Evolutionary conservation across 805 yeast genomes (phyloP).

Genomic region (Suhomyces prunicola): DNA sequence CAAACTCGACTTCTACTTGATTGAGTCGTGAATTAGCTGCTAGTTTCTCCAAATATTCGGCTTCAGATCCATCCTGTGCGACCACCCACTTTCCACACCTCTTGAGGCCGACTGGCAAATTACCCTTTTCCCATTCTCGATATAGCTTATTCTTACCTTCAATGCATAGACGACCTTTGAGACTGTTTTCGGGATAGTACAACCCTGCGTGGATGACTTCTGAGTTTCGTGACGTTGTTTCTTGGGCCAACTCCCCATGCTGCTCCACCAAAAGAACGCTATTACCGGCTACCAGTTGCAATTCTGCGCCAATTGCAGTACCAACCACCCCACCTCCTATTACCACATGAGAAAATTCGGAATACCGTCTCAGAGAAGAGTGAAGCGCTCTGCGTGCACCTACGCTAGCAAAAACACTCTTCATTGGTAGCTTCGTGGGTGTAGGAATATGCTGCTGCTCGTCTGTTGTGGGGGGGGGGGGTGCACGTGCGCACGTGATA

Average conservation of each 20-base stretch:
- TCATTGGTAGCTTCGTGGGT: not conserved
- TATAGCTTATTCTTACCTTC: conserved; percentile 72
- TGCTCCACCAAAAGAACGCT: conserved; percentile 68
- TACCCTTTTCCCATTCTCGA: conserved; percentile 36
- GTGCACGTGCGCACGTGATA: not conserved
- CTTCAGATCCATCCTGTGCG: conserved; percentile 70
- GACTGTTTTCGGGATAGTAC: conserved; percentile 67
- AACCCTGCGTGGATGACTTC: conserved; percentile 93
- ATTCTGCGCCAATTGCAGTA: conserved; percentile 71
- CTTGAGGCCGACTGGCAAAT: conserved; percentile 45
- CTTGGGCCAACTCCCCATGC: conserved; percentile 63
- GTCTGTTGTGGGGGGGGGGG: not conserved
- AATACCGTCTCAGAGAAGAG: not conserved
- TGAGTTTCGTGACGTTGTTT: conserved; percentile 85
- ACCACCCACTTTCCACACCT: conserved; percentile 85
- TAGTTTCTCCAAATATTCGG: conserved; percentile 54
- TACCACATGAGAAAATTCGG: conserved; percentile 66
- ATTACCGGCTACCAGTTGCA: conserved; percentile 43
- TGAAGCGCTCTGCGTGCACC: not conserved
- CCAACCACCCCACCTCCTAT: conserved; percentile 89
- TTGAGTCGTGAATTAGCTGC: conserved; percentile 47
- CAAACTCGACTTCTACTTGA: conserved; percentile 56
- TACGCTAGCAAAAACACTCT: not conserved
- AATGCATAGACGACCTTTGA: conserved; percentile 69
- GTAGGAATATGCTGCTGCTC: not conserved